These are phyloP conservation scores for Cardamine chenopodiifolia DNA, from an alignment of 345 rosid genomes.

Conservation along the genomic window DNA sequence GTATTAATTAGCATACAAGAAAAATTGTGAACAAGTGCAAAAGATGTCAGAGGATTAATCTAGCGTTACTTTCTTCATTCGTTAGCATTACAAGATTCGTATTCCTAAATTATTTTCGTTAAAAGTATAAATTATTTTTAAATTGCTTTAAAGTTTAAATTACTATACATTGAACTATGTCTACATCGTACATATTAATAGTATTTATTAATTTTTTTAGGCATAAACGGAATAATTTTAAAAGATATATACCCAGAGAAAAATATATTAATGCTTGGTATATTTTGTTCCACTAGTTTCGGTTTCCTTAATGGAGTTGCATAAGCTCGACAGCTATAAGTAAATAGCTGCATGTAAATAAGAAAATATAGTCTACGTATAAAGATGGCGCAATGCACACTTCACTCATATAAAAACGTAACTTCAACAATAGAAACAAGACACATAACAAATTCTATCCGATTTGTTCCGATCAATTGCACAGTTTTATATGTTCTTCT, in stretches of 20 bases:
- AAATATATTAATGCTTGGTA: background rate
- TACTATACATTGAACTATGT: background rate
- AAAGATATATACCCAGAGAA: background rate
- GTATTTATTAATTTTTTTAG: background rate
- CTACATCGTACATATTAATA: background rate
- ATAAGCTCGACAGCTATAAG: constrained; percentile 13
- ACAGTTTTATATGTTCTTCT: constrained; percentile 42
- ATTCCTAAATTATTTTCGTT: background rate
- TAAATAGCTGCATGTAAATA: background rate
- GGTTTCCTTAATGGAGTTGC: constrained; percentile 35
- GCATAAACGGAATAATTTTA: background rate
- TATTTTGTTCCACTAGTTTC: constrained; percentile 13
- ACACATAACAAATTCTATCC: constrained; percentile 47
- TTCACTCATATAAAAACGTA: constrained; percentile 19
- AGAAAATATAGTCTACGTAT: constrained; percentile 11
- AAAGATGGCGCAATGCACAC: constrained; percentile 30
- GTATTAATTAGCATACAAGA: background rate
- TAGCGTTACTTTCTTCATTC: background rate
- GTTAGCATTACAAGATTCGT: background rate
- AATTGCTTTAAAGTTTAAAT: background rate
- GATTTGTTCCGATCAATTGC: constrained; percentile 41
- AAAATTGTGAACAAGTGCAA: background rate
- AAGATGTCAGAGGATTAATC: constrained; percentile 14
- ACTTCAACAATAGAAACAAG: constrained; percentile 41
- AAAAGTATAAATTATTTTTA: background rate